A percentile compares a stretch with the other conserved stretches of the same genome.
Evolutionary conservation across 345 rosid genomes (phyloP).

Genomic region (Eucalyptus shirleyi): DNA sequence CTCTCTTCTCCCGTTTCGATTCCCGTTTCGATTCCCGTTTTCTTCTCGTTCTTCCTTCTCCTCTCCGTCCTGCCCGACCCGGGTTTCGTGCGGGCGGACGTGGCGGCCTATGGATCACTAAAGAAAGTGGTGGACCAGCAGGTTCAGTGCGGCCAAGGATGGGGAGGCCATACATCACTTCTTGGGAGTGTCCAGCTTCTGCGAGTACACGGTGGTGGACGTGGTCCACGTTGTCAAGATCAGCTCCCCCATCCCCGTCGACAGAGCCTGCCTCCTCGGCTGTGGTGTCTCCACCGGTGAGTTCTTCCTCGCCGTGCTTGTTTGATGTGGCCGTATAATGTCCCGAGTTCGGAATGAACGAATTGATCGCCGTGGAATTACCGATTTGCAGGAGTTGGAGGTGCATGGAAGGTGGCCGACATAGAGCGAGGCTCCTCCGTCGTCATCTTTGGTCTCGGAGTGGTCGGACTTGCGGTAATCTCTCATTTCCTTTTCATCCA

Average conservation of each 20-base stretch:
- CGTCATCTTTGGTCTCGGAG: slow-evolving; percentile 68
- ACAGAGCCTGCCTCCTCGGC: slow-evolving; percentile 48
- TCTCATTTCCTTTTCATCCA: neutral
- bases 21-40: neutral
- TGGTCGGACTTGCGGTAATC: slow-evolving; percentile 60
- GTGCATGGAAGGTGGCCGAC: slow-evolving; percentile 52
- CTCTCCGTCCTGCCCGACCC: neutral
- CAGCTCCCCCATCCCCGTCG: slow-evolving; percentile 11
- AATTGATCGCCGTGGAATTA: neutral
- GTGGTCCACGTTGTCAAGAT: slow-evolving; percentile 39
- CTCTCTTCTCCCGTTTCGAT: neutral
- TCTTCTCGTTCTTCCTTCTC: neutral
- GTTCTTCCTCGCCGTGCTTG: neutral
- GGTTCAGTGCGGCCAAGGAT: slow-evolving; percentile 30
- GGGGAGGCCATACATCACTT: slow-evolving; percentile 48
- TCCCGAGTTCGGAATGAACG: neutral
- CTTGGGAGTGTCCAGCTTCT: slow-evolving; percentile 49
- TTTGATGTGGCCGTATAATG: neutral
- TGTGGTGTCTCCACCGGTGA: slow-evolving; percentile 59
- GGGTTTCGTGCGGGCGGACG: neutral
- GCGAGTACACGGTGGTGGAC: slow-evolving; percentile 69
- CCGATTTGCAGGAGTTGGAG: slow-evolving; percentile 43
- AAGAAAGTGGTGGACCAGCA: neutral
- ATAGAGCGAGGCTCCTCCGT: slow-evolving; percentile 52
- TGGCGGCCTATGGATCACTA: neutral